These are phyloP conservation scores for Starmerella scarabaei DNA, from an alignment of 805 yeast genomes.

Conservation along the genomic window DNA sequence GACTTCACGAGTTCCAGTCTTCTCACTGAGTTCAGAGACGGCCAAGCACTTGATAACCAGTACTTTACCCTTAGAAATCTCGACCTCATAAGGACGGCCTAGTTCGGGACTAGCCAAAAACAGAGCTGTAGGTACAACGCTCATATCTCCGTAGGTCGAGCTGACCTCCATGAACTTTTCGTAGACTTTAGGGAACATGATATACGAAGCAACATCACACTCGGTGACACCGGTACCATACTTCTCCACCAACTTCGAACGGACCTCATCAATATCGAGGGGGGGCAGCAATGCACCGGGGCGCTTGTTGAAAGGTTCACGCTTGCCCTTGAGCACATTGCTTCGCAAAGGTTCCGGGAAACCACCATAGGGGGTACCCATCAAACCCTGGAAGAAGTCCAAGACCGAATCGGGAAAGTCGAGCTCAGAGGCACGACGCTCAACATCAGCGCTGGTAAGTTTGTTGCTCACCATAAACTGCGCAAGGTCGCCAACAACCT, in stretches of 20 bases:
- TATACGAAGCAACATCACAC: constrained; percentile 84
- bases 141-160: constrained; percentile 79
- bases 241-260: constrained; percentile 59
- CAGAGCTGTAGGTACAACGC: constrained; percentile 84
- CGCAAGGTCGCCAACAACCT: constrained; percentile 99
- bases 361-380: constrained; percentile 99
- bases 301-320: constrained; percentile 75
- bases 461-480: constrained; percentile 98
- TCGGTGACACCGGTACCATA: constrained; percentile 65
- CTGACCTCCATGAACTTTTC: constrained; percentile 67
- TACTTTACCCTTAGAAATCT: constrained; percentile 88
- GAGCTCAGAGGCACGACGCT: constrained; percentile 71
- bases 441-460: constrained; percentile 71
- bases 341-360: constrained; percentile 99
- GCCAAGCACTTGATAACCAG: constrained; percentile 86
- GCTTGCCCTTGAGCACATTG: constrained; percentile 78
- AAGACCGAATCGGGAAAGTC: constrained; percentile 98
- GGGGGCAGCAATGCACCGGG: constrained; percentile 90
- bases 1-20: constrained; percentile 88
- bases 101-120: constrained; percentile 79
- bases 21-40: constrained; percentile 70
- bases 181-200: constrained; percentile 96
- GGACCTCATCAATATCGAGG: constrained; percentile 58
- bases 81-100: constrained; percentile 79
- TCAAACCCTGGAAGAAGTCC: constrained; percentile 97